Evolutionary conservation across 164 flowering plant genomes (phyloP).

Genomic region (Magnolia changhungtana): DNA sequence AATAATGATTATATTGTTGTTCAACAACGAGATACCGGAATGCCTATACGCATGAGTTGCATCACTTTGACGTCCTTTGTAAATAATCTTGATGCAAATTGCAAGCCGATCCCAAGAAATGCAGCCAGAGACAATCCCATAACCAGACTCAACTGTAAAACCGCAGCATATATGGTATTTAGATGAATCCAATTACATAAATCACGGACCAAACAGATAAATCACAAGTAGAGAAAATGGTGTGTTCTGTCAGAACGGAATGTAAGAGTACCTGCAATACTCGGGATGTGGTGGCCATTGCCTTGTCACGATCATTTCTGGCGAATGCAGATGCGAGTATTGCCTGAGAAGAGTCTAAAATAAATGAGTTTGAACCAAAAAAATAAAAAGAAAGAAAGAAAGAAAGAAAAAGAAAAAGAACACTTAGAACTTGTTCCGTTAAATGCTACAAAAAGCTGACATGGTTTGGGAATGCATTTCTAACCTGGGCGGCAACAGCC

Average conservation of each 20-base stretch:
- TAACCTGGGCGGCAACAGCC: constrained; percentile 86
- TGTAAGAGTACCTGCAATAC: constrained; percentile 64
- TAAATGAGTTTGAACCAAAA: background rate
- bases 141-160: constrained; percentile 67
- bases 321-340: constrained; percentile 89
- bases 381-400: too few species aligned
- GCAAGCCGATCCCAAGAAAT: constrained; percentile 63
- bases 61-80: constrained; percentile 57
- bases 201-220: background rate
- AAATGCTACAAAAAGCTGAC: background rate
- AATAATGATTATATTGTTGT: background rate
- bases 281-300: constrained; percentile 56
- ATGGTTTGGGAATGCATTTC: background rate
- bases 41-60: constrained; percentile 50
- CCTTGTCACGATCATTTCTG: constrained; percentile 60
- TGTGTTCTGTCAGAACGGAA: background rate
- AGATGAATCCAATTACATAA: background rate
- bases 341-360: constrained; percentile 44
- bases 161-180: background rate
- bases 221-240: background rate
- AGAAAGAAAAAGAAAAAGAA: background rate
- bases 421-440: background rate
- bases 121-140: constrained; percentile 58
- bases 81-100: constrained; percentile 58
- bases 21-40: constrained; percentile 53